Evolutionary conservation across 805 yeast genomes (phyloP), one percentile per base, ranked within the genome.

Genomic region (Henningerozyma blattae): DNA sequence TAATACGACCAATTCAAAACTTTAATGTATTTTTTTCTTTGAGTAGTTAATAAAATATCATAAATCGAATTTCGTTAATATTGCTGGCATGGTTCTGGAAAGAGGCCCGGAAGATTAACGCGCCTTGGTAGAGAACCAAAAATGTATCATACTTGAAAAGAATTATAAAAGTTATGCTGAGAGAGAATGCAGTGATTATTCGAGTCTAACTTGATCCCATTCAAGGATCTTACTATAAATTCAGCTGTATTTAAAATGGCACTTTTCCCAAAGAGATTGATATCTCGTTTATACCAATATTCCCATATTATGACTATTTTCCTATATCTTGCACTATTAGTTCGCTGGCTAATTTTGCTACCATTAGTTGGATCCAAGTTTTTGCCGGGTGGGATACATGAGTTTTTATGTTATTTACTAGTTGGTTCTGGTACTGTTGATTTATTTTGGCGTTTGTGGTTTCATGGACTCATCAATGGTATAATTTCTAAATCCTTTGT

Each of bases 311-410:
- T 49, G 3, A 36, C 50, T 4, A 35, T 44, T 10, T 44, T 54
- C 30, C 33, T 52, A 18, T 54, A 37, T 34, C 31, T 40, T 5
- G 48, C 58, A 3, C 32, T 61, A 13, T 38, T 58, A 54, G 34
- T 62, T 3, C 53, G 89, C 31, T 63, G 76, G 40, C 35, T 65
- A 12, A 54, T 76, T 1, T 55, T 79, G 20, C 56, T 72, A 30
- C 82, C 83, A 1, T 54, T 79, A 18, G 83, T 75, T n/a, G 81
- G 84, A 0, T 54, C 73, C 22, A 62, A 61, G 41, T 78, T 75
- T 42, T 52, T 78, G 15, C 80, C 85, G 1, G 84, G 78, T 5
- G 86, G 84, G 0, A 72, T 79, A 10, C 81, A 82, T 30, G 80
- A 72, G 42, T 78, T 75, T 54, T 69, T 75, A 17, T 50, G 52